Base-by-base conservation (phyloP, 1,284 basidiomycete genomes). In the Leccinum angustisporum region DNA sequence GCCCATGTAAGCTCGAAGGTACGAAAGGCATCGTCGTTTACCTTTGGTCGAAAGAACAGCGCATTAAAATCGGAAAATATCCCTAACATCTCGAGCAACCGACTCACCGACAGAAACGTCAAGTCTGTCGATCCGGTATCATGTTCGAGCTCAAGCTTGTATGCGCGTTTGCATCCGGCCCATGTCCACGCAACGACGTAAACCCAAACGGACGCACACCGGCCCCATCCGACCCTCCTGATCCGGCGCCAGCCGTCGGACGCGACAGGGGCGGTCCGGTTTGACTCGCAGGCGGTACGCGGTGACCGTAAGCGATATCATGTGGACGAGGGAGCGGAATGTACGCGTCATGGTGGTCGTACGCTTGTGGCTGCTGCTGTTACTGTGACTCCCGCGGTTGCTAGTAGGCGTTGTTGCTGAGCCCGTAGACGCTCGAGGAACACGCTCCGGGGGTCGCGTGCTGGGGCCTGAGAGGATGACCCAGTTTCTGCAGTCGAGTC, bases 21-120 rank as follows among this genome's bases (percentile, higher is more conserved):
- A 46, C 51, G 38, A 40, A 40, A n/a, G 3, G 57, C 81, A 36
- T 36, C 34, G 2, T 36, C 34, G 34, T 36, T 54, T 58, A 94
- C 94, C 86, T 98, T 98, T n/a, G 95, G 96, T 63, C 97, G 84
- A 36, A 99, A 95, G 73, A 99, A 40, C 16, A 40, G 38, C 38
- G 38, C 93, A 76, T 99, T 99, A 82, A 98, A 99, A 77, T 97
- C 97, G 4, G 94, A 97, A 77, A 99, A 97, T 54, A 98, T 96
- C 58, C 97, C 86, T 78, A 99, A 98, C 96, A 99, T 99, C 79
- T 98, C 97, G 72, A 10, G 31, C 11, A 36, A 8, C 8, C 6
- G 5, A 79, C 86, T 71, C 67, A 91, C 91, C 90, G 61, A 88
- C 82, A 40, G 92, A 92, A 9, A 97, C 94, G 75, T 99, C 97